Evolutionary conservation across 2,329 filamentous ascomycete species (phyloP).

Genomic region (Lasiodiplodia hormozganensis): DNA sequence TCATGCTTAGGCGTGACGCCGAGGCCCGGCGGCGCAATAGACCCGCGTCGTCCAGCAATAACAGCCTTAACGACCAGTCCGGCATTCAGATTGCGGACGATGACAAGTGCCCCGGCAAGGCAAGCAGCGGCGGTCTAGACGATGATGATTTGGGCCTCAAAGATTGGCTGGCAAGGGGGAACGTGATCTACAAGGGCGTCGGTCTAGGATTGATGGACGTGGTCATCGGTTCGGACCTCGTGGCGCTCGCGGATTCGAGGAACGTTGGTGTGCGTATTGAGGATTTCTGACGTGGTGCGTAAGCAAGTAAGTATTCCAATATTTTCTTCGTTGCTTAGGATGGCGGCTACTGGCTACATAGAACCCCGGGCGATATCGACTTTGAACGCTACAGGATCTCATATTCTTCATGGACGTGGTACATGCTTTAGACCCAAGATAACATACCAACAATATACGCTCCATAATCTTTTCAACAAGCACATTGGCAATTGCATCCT

Average conservation of each 20-base stretch:
- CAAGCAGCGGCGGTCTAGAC: slow-evolving; percentile 39
- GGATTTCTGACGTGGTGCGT: slow-evolving; percentile 45
- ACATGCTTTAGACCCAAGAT: too few relatives aligned
- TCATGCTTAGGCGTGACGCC: slow-evolving; percentile 67
- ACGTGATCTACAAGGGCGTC: slow-evolving; percentile 74
- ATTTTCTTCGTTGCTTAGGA: neutral
- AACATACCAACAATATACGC: too few relatives aligned
- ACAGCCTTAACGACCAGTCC: slow-evolving; percentile 34
- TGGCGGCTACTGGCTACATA: neutral
- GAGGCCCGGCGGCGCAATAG: slow-evolving; percentile 43
- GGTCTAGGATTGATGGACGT: slow-evolving; percentile 74
- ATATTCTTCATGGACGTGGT: neutral
- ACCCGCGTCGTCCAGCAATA: slow-evolving; percentile 1
- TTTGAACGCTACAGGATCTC: neutral
- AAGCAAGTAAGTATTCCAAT: neutral
- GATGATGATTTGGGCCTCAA: slow-evolving; percentile 51
- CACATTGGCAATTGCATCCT: too few relatives aligned
- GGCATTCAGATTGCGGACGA: slow-evolving; percentile 38
- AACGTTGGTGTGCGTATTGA: slow-evolving; percentile 63
- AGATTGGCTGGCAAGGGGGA: slow-evolving; percentile 68
- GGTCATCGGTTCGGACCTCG: slow-evolving; percentile 65
- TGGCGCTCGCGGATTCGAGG: slow-evolving; percentile 62
- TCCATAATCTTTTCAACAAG: too few relatives aligned
- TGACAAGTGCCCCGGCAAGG: slow-evolving; percentile 34
- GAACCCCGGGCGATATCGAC: neutral